Base-by-base conservation (phyloP, 139 green algal species). In the Mesotaenium endlicherianum region DNA sequence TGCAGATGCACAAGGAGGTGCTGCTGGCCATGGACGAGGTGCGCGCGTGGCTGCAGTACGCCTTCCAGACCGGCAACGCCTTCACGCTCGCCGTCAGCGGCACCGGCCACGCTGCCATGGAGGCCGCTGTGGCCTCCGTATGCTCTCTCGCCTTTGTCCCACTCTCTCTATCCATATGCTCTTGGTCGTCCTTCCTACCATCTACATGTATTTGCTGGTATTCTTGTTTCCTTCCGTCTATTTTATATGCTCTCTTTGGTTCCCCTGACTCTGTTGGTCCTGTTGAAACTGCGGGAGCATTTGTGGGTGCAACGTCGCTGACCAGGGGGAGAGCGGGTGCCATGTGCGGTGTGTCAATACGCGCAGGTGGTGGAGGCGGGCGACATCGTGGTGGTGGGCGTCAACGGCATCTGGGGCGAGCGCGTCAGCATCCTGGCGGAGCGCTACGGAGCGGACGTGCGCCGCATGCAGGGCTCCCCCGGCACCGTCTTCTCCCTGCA, bases 21-120 rank as follows among this genome's bases (percentile, higher is more conserved):
- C 83, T 98, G 50, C 93, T 94, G 76, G 95, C 97, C 80, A 97
- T 97, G 94, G 93, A 96, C 74, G 92, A 93, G 57, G 83, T 94
- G 39, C 78, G 93, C 70, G 87, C 94, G 53, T 95, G 95, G 34
- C 93, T 98, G 72, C 82, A 92, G 40, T 97, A 97, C 84, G n/a
- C 87, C 3, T 91, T 96, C 64, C 95, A 98, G 85, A 97, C 95
- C 8, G 84, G 94, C 42, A 91, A 85, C 83, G 91, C 88, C 79
- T 95, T 97, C 91, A 95, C 92, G 0, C 89, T 97, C 14, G 90
- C 94, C 83, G 90, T 96, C 26, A 91, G 70, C 41, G 93, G 95
- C 64, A 97, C 95, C 49, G 88, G 94, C 31, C 93, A 97, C 53
- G 92, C 91, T n/a, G 94, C 93, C 82, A 98, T 98, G 95, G 95